Percentiles rank a stretch among this genome's conserved stretches.
These are phyloP conservation scores for Mycosarcoma mackinlayi DNA, from an alignment of 1,284 basidiomycete genomes.

Conservation along the genomic window DNA sequence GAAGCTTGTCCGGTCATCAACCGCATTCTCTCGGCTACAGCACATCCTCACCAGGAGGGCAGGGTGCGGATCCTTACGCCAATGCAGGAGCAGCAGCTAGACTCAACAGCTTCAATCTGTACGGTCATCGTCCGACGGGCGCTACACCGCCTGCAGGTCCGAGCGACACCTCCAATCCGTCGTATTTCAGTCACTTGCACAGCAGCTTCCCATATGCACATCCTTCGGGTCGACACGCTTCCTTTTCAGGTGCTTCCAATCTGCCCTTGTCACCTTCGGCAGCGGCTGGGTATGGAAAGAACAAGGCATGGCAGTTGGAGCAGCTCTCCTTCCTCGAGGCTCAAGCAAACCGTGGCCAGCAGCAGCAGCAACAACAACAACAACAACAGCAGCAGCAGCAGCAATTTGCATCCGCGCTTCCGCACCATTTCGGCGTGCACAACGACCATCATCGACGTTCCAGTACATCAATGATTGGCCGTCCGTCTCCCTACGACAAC, in stretches of 20 bases:
- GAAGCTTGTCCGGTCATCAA: conserved; percentile 22
- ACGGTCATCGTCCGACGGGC: conserved; percentile 28
- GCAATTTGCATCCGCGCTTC: conserved; percentile 3
- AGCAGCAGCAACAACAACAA: conserved; percentile 24
- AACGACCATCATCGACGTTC: conserved; percentile 19
- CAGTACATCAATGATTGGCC: conserved; percentile 20
- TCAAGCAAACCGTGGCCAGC: conserved; percentile 36
- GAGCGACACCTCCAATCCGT: conserved; percentile 14
- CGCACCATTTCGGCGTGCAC: not conserved
- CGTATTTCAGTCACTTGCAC: conserved; percentile 18
- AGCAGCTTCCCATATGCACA: conserved; percentile 13
- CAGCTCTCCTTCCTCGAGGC: conserved; percentile 55
- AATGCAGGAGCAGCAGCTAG: conserved; percentile 12
- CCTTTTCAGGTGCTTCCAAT: conserved; percentile 22
- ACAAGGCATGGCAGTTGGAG: conserved; percentile 58
- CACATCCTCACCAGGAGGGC: conserved; percentile 14
- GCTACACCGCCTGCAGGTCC: conserved; percentile 21
- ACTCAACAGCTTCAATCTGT: conserved; percentile 41
- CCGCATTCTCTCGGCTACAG: conserved; percentile 2
- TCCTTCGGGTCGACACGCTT: conserved; percentile 23
- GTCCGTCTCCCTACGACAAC: conserved; percentile 27
- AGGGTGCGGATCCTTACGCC: conserved; percentile 2
- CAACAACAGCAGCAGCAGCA: conserved; percentile 27
- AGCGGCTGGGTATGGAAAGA: conserved; percentile 51
- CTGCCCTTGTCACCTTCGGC: conserved; percentile 8